Base-by-base conservation (phyloP, 257 asterid genomes). In the Leonotis leonurus region DNA sequence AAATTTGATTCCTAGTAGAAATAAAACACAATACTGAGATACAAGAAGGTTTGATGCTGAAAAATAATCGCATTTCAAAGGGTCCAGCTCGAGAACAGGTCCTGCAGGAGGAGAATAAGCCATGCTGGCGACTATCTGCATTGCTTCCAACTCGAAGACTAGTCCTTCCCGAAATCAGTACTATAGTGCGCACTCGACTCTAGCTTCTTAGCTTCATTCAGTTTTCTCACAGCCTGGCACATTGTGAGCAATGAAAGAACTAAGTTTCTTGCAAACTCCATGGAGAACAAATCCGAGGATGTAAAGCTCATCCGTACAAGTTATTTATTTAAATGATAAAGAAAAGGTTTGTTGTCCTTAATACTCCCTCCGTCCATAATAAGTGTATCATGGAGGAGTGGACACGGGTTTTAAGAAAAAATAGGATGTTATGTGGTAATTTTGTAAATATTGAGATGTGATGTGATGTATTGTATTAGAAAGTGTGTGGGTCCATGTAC, bases 151-250 rank as follows among this genome's bases (percentile, higher is more conserved):
- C n/a, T n/a, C n/a, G n/a, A n/a, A n/a, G n/a, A 33, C 9, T 75
- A 91, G 11, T 88, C 96, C 78, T 85, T 91, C 44, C 96, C 96
- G 36, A 91, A 91, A 77, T 91, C 98, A 44, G 98, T 25, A 67
- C 64, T 91, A 43, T 91, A 91, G 67, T 88, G 98, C 0, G 96
- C 85, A 67, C 81, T 91, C 25, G 96, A 86, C 63, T 91, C 98
- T 5, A 91, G 98, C 76, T 88, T 91, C 92, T 90, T 90, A 8
- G 96, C 95, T 70, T 90, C 98, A 20, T 84, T 90, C 72, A 90
- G 80, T 73, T 85, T 90, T 59, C 96, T 83, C 41, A 90, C 98
- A 39, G 96, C 98, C 98, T 90, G 76, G 8, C 52, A 54, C 4
- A 54, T 55, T 57, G 55, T 37, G 41, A 41, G 46, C 8, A 60